Conservation (phyloP, 2,329 filamentous ascomycete species). For the Hymenoscyphus occultus region DNA sequence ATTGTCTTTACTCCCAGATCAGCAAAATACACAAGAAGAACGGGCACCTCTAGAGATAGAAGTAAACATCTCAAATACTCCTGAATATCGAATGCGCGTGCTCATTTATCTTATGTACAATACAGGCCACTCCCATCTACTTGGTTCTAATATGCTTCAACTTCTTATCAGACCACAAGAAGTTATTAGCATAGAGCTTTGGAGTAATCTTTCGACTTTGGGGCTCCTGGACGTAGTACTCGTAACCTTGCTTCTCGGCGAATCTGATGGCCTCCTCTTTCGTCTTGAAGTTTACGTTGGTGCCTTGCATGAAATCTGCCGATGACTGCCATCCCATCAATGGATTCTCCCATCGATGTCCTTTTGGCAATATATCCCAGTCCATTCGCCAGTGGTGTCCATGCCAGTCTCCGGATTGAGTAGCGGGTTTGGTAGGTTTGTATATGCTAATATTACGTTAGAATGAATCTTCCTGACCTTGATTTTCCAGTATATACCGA, state of each 20-base stretch:
- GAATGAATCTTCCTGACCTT: not conserved
- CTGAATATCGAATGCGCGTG: not conserved
- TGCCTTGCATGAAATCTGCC: slow-evolving; percentile 92
- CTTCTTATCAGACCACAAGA: slow-evolving; percentile 79
- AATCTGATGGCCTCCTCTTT: slow-evolving; percentile 96
- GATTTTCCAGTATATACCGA: slow-evolving; percentile 60
- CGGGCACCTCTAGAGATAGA: not conserved
- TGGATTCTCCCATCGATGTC: slow-evolving; percentile 96
- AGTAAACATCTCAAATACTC: not conserved
- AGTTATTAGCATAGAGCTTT: slow-evolving; percentile 98
- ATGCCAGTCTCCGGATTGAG: slow-evolving; percentile 89
- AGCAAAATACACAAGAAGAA: not conserved
- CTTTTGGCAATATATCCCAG: slow-evolving; percentile 90
- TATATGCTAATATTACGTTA: slow-evolving; percentile 67
- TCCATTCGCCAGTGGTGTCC: slow-evolving; percentile 92
- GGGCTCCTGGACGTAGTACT: slow-evolving; percentile 98
- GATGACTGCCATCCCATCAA: slow-evolving; percentile 99
- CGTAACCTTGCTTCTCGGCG: slow-evolving; percentile 97
- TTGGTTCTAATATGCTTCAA: slow-evolving; percentile 84
- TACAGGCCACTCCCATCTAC: slow-evolving; percentile 44
- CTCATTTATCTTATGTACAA: slow-evolving; percentile 27
- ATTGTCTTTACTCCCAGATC: not conserved
- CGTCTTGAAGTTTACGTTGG: slow-evolving; percentile 80
- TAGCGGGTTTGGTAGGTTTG: slow-evolving; percentile 87
- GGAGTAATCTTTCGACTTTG: slow-evolving; percentile 81